Evolutionary conservation across 768 basidiomycete genomes (phyloP).

Genomic region (Termitomyces sp.): DNA sequence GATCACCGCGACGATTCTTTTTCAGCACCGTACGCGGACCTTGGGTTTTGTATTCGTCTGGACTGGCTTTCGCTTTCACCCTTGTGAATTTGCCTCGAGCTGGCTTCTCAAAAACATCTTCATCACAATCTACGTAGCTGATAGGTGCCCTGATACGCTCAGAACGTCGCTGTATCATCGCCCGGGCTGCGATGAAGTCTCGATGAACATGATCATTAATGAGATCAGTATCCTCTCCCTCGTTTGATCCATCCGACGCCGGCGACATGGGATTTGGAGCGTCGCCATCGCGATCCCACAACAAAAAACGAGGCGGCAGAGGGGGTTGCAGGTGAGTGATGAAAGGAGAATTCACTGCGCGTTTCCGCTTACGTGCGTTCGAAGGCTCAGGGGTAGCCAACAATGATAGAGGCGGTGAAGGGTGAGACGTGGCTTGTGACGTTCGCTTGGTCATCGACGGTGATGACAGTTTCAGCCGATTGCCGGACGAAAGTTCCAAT

Average conservation of each 20-base stretch:
- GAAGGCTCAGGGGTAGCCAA: not conserved
- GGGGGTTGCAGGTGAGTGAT: not conserved
- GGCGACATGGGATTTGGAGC: not conserved
- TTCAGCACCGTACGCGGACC: not conserved
- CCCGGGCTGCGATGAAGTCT: not conserved
- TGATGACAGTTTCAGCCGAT: conserved; percentile 1
- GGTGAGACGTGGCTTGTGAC: not conserved
- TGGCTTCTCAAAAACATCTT: not conserved
- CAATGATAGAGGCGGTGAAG: not conserved
- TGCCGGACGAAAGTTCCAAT: not conserved
- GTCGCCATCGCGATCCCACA: not conserved
- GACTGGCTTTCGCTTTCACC: not conserved
- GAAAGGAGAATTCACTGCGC: not conserved
- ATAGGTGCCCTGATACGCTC: not conserved
- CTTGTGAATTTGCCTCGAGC: not conserved
- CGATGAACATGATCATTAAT: not conserved
- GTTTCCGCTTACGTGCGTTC: not conserved
- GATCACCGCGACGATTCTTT: not conserved
- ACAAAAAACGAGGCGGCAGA: not conserved
- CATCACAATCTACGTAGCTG: conserved; percentile 4
- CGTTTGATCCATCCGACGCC: not conserved
- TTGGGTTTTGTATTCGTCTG: not conserved
- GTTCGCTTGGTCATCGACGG: not conserved
- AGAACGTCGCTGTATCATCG: not conserved
- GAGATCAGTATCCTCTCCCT: not conserved